Conservation (phyloP, 83 land plant species). For the Isoetes engelmannii region DNA sequence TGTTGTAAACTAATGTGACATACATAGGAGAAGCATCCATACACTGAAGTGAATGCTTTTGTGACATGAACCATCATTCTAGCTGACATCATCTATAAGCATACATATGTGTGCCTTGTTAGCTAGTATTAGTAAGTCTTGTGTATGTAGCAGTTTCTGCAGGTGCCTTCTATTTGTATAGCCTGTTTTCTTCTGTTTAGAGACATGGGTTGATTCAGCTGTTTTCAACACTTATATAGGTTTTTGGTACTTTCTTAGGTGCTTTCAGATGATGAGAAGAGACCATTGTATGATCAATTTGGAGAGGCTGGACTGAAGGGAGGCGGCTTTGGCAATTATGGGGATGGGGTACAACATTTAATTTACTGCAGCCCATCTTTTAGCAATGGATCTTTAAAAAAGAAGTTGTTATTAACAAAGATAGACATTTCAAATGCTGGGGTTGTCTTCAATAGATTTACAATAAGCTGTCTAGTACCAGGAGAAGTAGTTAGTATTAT, state of each 20-base stretch:
- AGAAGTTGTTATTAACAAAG: background rate
- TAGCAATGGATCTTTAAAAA: background rate
- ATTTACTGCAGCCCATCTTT: background rate
- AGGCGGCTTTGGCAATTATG: constrained; percentile 42
- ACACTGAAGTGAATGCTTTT: too few species aligned
- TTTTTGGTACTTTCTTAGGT: constrained; percentile 48
- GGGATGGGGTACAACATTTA: constrained; percentile 71
- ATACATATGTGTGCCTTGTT: too few species aligned
- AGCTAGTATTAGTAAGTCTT: too few species aligned
- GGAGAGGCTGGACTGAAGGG: constrained; percentile 97
- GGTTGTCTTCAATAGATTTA: constrained; percentile 1
- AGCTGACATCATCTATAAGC: too few species aligned
- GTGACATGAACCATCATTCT: too few species aligned
- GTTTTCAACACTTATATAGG: too few species aligned
- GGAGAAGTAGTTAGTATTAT: background rate
- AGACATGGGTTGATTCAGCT: too few species aligned
- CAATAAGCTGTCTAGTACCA: background rate
- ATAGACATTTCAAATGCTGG: background rate
- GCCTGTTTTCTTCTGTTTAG: too few species aligned
- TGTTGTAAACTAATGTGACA: too few species aligned
- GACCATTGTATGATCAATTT: constrained; percentile 86
- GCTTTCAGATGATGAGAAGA: constrained; percentile 92
- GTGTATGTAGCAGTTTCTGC: too few species aligned
- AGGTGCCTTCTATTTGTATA: too few species aligned
- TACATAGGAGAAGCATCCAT: too few species aligned